phyloP scores from a whole-genome alignment of 345 rosid genomes.

The Dipteronia sinensis region DNA sequence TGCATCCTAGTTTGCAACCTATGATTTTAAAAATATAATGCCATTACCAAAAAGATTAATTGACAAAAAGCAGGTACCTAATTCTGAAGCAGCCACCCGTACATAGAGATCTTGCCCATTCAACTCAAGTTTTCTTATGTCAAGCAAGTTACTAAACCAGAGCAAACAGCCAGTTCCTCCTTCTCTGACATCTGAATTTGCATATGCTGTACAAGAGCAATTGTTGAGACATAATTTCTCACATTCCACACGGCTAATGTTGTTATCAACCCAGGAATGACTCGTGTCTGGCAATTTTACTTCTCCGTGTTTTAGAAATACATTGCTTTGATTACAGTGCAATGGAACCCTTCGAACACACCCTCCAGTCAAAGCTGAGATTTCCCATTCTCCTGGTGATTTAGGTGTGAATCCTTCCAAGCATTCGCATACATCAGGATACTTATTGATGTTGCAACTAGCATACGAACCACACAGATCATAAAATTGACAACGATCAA shows the following conservation, averaged over 20 bases:
- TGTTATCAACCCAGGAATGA: constrained; percentile 8
- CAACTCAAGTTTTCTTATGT: not conserved
- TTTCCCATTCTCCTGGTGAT: constrained; percentile 9
- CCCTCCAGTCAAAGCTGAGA: constrained; percentile 14
- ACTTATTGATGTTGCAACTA: not conserved
- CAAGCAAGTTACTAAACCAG: constrained; percentile 28
- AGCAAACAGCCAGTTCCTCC: constrained; percentile 28
- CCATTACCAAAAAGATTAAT: not conserved
- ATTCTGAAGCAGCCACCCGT: constrained; percentile 23
- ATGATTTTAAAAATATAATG: not conserved
- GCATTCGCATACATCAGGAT: constrained; percentile 19
- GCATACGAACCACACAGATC: constrained; percentile 24
- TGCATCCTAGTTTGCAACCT: too few relatives aligned
- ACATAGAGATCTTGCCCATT: constrained; percentile 26
- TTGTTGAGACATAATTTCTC: constrained; percentile 17
- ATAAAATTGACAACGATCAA: constrained; percentile 19
- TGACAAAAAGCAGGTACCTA: constrained; percentile 15
- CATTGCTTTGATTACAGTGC: constrained; percentile 2
- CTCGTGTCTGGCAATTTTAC: constrained; percentile 24
- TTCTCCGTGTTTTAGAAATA: not conserved
- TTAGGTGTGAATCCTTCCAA: constrained; percentile 19
- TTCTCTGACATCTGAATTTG: constrained; percentile 20
- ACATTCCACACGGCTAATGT: constrained; percentile 19
- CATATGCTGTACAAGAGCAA: constrained; percentile 31
- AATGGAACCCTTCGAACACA: constrained; percentile 16